Conservation (phyloP, 768 basidiomycete genomes). For the Phylloporus arenicola region DNA sequence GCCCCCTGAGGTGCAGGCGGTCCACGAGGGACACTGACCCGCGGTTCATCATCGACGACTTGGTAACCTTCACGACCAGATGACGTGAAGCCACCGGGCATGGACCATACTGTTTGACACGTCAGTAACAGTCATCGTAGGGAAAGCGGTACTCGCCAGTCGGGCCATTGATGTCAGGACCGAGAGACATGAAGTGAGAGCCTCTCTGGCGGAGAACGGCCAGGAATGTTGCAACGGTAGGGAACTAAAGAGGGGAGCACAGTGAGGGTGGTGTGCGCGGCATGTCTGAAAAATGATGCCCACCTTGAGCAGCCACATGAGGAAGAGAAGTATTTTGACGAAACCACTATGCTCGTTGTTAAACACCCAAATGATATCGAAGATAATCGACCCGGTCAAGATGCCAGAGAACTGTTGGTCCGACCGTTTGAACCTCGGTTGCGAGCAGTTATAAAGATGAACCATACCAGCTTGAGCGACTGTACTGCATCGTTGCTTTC, state of each 20-base stretch:
- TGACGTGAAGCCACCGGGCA: constrained; percentile 69
- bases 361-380: constrained; percentile 69
- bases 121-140: background rate
- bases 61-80: constrained; percentile 53
- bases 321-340: constrained; percentile 47
- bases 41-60: constrained; percentile 47
- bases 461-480: constrained; percentile 56
- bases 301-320: constrained; percentile 59
- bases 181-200: constrained; percentile 46
- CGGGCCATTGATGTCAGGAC: constrained; percentile 48
- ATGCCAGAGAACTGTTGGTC: constrained; percentile 56
- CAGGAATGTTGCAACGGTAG: constrained; percentile 50
- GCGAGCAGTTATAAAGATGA: background rate
- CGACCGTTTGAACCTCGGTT: background rate
- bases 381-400: constrained; percentile 53
- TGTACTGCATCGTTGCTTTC: constrained; percentile 61
- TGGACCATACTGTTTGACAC: constrained; percentile 58
- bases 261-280: too few species aligned
- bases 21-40: constrained; percentile 9
- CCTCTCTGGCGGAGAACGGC: constrained; percentile 55
- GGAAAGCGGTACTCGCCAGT: constrained; percentile 41
- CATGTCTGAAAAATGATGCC: background rate
- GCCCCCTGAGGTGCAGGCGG: constrained; percentile 16
- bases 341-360: constrained; percentile 52
- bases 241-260: constrained; percentile 38